Conservation (phyloP, 1,284 basidiomycete species). For the Xerocomus alliaceus region DNA sequence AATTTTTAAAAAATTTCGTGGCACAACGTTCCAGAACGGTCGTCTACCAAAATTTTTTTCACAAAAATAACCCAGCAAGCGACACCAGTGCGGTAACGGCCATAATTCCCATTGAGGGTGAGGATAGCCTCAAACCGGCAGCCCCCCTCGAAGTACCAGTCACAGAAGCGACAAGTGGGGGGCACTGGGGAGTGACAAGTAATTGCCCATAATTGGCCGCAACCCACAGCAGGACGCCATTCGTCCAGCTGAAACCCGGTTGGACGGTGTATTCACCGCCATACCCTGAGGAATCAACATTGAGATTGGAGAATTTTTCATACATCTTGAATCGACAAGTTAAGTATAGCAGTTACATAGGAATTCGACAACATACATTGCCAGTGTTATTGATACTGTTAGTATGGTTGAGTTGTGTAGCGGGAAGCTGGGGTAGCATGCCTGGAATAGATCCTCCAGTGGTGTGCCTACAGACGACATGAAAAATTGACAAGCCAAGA, state of each 20-base stretch:
- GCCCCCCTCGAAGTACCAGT: conserved; percentile 13
- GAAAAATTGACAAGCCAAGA: conserved; percentile 37
- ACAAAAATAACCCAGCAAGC: conserved; percentile 11
- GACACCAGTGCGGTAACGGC: neutral
- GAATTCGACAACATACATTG: conserved; percentile 56
- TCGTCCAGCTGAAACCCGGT: conserved; percentile 90
- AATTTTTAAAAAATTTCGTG: too few relatives aligned
- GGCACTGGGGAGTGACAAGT: conserved; percentile 72
- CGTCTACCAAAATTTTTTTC: neutral
- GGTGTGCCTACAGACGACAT: conserved; percentile 53
- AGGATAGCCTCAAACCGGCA: neutral
- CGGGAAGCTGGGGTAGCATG: conserved; percentile 71
- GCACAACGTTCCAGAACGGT: too few relatives aligned
- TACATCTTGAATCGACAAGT: conserved; percentile 70
- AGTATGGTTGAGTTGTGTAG: conserved; percentile 77
- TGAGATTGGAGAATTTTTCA: conserved; percentile 81
- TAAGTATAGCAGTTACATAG: neutral
- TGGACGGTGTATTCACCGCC: conserved; percentile 89
- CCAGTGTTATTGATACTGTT: conserved; percentile 72
- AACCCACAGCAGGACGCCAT: conserved; percentile 81
- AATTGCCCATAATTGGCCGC: conserved; percentile 73
- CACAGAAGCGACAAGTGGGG: conserved; percentile 47
- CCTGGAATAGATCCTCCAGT: conserved; percentile 83
- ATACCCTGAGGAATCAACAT: conserved; percentile 83
- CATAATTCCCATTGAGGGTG: neutral